These are phyloP conservation scores for Ensete glaucum DNA, from an alignment of 176 grass and related monocot species.

Conservation along the genomic window DNA sequence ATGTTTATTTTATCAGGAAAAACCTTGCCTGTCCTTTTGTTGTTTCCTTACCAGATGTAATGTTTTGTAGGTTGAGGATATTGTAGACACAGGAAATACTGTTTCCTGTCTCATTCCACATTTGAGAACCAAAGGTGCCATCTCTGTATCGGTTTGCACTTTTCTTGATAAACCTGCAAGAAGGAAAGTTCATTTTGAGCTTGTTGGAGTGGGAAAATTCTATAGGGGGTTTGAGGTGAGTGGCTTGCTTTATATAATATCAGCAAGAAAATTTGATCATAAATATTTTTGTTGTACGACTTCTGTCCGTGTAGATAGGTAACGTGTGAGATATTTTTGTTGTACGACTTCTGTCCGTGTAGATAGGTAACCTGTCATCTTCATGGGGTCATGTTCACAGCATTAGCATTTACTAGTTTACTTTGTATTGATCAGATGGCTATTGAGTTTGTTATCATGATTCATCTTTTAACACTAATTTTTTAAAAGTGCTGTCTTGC, in stretches of 20 bases:
- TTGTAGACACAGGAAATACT: constrained; percentile 90
- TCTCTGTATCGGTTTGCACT: constrained; percentile 70
- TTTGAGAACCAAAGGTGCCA: constrained; percentile 66
- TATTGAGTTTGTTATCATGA: no score
- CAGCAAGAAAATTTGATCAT: background rate
- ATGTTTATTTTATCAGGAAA: background rate
- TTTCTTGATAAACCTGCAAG: constrained; percentile 90
- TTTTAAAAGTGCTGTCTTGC: no score
- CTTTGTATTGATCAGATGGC: background rate
- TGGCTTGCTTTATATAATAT: background rate
- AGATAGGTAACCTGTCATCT: background rate
- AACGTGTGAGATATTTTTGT: no score
- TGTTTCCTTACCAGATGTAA: background rate
- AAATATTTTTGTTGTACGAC: background rate
- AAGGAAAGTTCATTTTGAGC: constrained; percentile 52
- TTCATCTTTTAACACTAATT: no score
- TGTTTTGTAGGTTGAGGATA: constrained; percentile 73
- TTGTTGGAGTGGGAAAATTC: constrained; percentile 75
- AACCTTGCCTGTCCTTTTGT: background rate
- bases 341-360: no score
- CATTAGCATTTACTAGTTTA: background rate
- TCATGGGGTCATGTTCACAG: background rate
- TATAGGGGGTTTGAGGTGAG: constrained; percentile 81
- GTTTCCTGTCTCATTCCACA: constrained; percentile 63
- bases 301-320: no score